Evolutionary conservation across 768 basidiomycete species (phyloP).

Genomic region (Phaffia australis): DNA sequence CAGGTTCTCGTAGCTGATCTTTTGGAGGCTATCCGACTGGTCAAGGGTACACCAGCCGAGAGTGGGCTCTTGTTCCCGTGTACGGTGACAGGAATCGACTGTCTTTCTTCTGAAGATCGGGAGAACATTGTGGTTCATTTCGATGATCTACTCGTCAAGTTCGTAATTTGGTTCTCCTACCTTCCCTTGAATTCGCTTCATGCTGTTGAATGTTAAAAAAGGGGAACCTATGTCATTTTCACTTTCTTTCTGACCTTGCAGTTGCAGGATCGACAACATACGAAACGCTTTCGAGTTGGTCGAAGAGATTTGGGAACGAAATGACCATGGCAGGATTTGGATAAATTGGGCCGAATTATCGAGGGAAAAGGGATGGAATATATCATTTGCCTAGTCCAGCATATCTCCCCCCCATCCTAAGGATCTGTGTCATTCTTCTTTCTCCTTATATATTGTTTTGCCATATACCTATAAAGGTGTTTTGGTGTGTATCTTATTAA

Average conservation of each 20-base stretch:
- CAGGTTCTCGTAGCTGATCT: slow-evolving; percentile 22
- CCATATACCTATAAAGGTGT: no score
- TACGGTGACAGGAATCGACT: no score
- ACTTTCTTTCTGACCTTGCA: not conserved
- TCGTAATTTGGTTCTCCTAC: no score
- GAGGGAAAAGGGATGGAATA: slow-evolving; percentile 20
- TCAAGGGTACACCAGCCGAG: slow-evolving; percentile 23
- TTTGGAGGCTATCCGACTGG: slow-evolving; percentile 17
- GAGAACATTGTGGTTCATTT: no score
- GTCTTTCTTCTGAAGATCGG: no score
- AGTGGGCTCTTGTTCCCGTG: slow-evolving; percentile 20
- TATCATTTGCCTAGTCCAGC: slow-evolving; percentile 11
- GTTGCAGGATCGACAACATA: slow-evolving; percentile 25
- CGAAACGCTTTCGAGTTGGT: slow-evolving; percentile 15
- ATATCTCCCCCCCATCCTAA: no score
- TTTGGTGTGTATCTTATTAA: no score
- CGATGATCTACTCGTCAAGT: no score
- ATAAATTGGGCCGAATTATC: slow-evolving; percentile 18
- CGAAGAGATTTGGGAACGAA: slow-evolving; percentile 21
- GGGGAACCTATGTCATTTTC: no score
- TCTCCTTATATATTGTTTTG: no score
- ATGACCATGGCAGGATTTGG: slow-evolving; percentile 19
- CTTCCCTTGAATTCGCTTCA: no score
- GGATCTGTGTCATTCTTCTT: no score
- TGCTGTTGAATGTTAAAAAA: slow-evolving; percentile 15